Base-by-base conservation (phyloP, 768 basidiomycete species). In the Crepidotus variabilis region DNA sequence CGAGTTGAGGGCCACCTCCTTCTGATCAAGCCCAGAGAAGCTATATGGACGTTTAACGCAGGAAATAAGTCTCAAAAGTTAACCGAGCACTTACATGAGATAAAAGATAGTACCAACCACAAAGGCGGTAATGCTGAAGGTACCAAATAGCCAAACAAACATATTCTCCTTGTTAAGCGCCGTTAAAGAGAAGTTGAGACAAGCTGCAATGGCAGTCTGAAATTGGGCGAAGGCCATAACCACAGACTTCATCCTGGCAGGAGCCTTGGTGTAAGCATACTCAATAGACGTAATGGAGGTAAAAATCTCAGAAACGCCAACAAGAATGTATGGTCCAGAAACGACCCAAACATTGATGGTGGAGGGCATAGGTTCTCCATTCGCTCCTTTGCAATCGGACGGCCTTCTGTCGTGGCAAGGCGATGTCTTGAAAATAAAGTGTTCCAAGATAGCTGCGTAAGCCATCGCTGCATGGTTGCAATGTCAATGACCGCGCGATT, bases 231-330 rank as follows among this genome's bases (percentile, higher is more conserved):
- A 73, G 33, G 79, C 76, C 77, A 81, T 81, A 61, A 86, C 84
- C 61, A 86, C 77, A 13, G 79, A 80, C 62, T 79, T 78, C 85
- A 86, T 87, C 63, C 79, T 74, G 59, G 75, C 75, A 18, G 85
- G 84, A 2, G 84, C 83, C 61, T 75, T 83, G 61, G 81, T 83
- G 76, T 78, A 85, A 32, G 82, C 82, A 57, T 84, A 84, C 68
- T 85, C 83, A 52, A 84, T 71, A 4, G 76, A 77, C n/a, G 81
- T 84, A 69, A 84, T 81, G 18, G 77, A 79, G 0, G 83, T 80
- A 65, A 83, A 81, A 60, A 78, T 78, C 69, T 85, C 82, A 16
- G 79, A 67, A 56, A 85, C 73, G 16, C 75, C 84, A 62, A 85
- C 78, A 34, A 86, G 75, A 58, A 82, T 75, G 66, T 83, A 83